Base-by-base conservation (phyloP, 2,329 filamentous ascomycete genomes). In the Fonsecaea pugnacius region DNA sequence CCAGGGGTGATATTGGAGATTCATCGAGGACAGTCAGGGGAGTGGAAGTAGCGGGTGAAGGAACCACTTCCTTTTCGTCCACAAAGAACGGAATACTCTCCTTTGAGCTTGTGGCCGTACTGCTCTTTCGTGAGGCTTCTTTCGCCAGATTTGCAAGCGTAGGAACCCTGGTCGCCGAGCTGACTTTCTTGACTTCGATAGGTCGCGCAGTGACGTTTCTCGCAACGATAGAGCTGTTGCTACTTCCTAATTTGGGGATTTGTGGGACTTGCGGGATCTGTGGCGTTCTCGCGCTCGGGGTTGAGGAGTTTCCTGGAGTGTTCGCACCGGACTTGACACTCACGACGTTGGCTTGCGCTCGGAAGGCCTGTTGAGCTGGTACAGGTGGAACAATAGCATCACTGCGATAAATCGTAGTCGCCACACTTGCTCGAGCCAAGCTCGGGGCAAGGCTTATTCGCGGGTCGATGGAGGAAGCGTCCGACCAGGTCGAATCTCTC, bases 391-490 rank as follows among this genome's bases (percentile, higher is more conserved):
- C 87, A 58, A 96, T 87, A 16, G 91, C 92, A 73, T 96, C 92
- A 79, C 93, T 94, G 70, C 92, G 91, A 75, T 97, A 98, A 59
- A 96, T 92, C 21, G 94, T 97, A 1, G 93, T 96, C 3, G 92
- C 93, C 68, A 98, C 90, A 73, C 91, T 93, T 55, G 77, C 79
- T 58, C 80, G 78, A 50, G 75, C 75, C 48, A 82, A 67, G 67
- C 79, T 83, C 18, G 79, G 80, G 3, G 79, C 75, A 59, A 83
- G 75, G 66, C 84, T 87, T 67, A 78, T 82, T 60, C 81, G 78
- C 14, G 76, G 78, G 58, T 80, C 76, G 14, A 71, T 40, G 6
- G 66, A 67, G 48, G 69, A 69, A 8, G 70, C 58, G 67, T 81
- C 83, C 1, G 90, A 91, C 78, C 93, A 96, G 12, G 92, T 94